Conservation (phyloP, 2,329 filamentous ascomycete species). For the Diaporthe eres region DNA sequence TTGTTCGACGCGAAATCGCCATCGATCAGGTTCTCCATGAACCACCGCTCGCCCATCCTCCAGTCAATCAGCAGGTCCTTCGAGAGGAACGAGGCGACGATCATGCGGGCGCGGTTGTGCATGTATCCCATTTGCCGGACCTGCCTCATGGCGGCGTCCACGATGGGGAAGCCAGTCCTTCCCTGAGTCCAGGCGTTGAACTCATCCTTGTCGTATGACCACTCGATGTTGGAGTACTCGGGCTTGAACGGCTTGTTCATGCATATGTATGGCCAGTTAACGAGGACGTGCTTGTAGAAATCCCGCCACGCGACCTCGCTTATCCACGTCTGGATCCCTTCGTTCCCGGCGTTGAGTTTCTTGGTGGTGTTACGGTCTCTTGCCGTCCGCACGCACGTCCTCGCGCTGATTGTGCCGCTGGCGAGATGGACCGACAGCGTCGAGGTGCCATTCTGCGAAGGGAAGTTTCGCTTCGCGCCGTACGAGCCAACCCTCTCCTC, state of each 20-base stretch:
- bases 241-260: constrained; percentile 81
- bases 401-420: constrained; percentile 73
- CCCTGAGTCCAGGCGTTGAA: constrained; percentile 84
- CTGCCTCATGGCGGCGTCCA: constrained; percentile 90
- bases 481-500: constrained; percentile 75
- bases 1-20: constrained; percentile 87
- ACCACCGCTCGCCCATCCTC: constrained; percentile 84
- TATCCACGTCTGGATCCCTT: constrained; percentile 81
- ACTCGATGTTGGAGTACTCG: constrained; percentile 85
- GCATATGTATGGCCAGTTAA: constrained; percentile 86
- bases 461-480: constrained; percentile 75
- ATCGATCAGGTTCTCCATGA: constrained; percentile 86
- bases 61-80: constrained; percentile 89
- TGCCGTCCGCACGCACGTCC: constrained; percentile 75
- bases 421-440: constrained; percentile 80
- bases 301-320: constrained; percentile 89
- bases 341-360: constrained; percentile 75
- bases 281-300: constrained; percentile 89
- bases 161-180: constrained; percentile 83
- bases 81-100: constrained; percentile 83
- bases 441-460: constrained; percentile 74
- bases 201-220: constrained; percentile 80
- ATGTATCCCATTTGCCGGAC: constrained; percentile 78
- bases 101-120: constrained; percentile 90
- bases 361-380: constrained; percentile 73